Base-by-base conservation (phyloP, 495 filamentous ascomycete genomes). In the Podospora tetraspora region DNA sequence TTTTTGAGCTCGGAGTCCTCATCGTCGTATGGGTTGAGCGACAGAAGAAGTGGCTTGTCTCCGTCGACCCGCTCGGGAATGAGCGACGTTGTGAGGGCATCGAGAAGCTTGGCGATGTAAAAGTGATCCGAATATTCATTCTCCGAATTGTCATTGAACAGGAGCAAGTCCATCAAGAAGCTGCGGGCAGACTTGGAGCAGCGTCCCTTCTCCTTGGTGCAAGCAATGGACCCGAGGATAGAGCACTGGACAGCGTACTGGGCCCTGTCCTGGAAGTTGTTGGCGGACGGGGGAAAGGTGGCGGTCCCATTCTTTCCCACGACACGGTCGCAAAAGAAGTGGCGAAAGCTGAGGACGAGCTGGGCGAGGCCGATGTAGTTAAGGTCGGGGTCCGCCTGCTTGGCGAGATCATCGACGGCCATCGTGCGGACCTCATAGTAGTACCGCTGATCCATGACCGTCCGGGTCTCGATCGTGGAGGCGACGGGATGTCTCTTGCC, bases 141-240 rank as follows among this genome's bases (percentile, higher is more conserved):
- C 68, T 90, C 89, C 0, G 88, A 87, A 74, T 99, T 98, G 77
- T 98, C 92, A 70, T 98, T 99, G 79, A 92, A 93, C 60, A 90
- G 89, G 27, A 99, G 80, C 78, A 93, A 90, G 70, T 97, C 93
- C 56, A 94, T 85, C 23, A 99, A 82, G 76, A 96, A 97, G 12
- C 82, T 84, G 66, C 93, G 90, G 10, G 89, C 92, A 24, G 85
- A 77, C 71, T 87, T 82, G 0, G 94, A 93, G 70, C 92, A 93
- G 67, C 86, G 90, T 4, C 92, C 92, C 68, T 85, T 84, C 74
- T 95, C 89, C 25, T 92, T 87, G 16, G 97, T 86, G 69, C 87
- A 85, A 4, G 94, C 88, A 59, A 99, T 88, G 12, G 93, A 89
- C 59, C 85, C 84, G 0, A 91, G 88, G 67, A 99, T 93, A 1